phyloP scores from a whole-genome alignment of 371 early-diverging fungal genomes.

The Chytridiales sp. region DNA sequence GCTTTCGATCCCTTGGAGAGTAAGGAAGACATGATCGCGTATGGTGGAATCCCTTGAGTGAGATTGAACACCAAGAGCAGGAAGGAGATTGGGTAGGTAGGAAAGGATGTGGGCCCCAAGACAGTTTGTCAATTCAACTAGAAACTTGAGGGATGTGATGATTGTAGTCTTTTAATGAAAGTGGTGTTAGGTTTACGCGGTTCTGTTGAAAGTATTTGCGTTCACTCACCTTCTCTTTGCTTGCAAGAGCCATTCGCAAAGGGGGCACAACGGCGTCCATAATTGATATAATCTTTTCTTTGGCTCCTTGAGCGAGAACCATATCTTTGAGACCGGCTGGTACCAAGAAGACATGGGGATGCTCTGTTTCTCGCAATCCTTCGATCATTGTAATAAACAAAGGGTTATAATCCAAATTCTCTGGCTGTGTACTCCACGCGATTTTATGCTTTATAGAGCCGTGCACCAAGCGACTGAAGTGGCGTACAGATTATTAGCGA shows the following conservation, averaged over 20 bases:
- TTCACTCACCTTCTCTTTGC: conserved; percentile 25
- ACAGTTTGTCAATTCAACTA: conserved; percentile 22
- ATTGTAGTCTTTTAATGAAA: conserved; percentile 9
- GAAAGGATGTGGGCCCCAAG: conserved; percentile 27
- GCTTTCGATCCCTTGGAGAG: conserved; percentile 29
- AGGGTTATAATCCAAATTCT: conserved; percentile 35
- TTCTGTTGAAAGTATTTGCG: background rate
- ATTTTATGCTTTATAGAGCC: conserved; percentile 51
- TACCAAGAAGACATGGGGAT: conserved; percentile 40
- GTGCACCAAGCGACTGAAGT: conserved; percentile 36
- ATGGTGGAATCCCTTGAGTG: conserved; percentile 22
- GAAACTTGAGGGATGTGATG: conserved; percentile 20
- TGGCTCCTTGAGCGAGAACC: conserved; percentile 22
- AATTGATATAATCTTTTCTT: conserved; percentile 29
- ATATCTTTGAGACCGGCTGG: conserved; percentile 26
- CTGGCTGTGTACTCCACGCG: conserved; percentile 30
- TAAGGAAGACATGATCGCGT: conserved; percentile 27
- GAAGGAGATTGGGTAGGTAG: conserved; percentile 30
- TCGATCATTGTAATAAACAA: conserved; percentile 39
- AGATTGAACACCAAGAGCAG: conserved; percentile 37
- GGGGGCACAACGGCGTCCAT: conserved; percentile 26
- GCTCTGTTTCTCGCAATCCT: conserved; percentile 45
- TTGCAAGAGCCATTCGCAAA: conserved; percentile 27
- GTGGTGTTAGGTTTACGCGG: background rate
- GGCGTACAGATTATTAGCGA: background rate